phyloP scores from a whole-genome alignment of 2,329 filamentous ascomycete species.

The Cladosporium austrohemisphaericum region DNA sequence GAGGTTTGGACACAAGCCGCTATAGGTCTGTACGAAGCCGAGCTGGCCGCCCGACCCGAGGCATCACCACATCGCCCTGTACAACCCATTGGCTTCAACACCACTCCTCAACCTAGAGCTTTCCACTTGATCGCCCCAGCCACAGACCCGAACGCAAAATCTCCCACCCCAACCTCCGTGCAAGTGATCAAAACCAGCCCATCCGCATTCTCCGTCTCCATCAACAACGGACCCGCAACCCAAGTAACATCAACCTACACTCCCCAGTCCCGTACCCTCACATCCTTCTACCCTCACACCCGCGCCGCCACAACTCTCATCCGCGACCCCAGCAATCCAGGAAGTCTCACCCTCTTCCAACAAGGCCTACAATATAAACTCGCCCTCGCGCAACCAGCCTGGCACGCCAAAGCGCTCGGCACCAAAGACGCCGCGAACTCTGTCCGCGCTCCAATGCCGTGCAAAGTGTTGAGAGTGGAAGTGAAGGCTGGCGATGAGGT shows the following conservation, averaged over 20 bases:
- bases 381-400: slow-evolving; percentile 59
- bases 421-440: slow-evolving; percentile 76
- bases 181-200: slow-evolving; percentile 50
- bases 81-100: slow-evolving; percentile 55
- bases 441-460: slow-evolving; percentile 92
- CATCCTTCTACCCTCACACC: slow-evolving; percentile 76
- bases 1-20: slow-evolving; percentile 87
- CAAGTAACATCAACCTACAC: slow-evolving; percentile 47
- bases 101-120: slow-evolving; percentile 56
- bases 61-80: slow-evolving; percentile 25
- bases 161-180: slow-evolving; percentile 34
- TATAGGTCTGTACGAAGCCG: slow-evolving; percentile 56
- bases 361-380: slow-evolving; percentile 57
- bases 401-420: slow-evolving; percentile 84
- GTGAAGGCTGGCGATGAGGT: slow-evolving; percentile 78
- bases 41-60: slow-evolving; percentile 45
- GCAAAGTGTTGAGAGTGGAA: slow-evolving; percentile 89
- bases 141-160: slow-evolving; percentile 41
- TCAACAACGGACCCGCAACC: slow-evolving; percentile 31
- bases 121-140: slow-evolving; percentile 52
- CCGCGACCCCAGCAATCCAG: slow-evolving; percentile 55
- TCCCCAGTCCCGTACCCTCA: slow-evolving; percentile 50
- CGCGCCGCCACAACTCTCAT: slow-evolving; percentile 78
- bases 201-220: slow-evolving; percentile 49
- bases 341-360: slow-evolving; percentile 68